Conservation (phyloP, 2,329 filamentous ascomycete species). For the Monilinia vaccinii-corymbosi region DNA sequence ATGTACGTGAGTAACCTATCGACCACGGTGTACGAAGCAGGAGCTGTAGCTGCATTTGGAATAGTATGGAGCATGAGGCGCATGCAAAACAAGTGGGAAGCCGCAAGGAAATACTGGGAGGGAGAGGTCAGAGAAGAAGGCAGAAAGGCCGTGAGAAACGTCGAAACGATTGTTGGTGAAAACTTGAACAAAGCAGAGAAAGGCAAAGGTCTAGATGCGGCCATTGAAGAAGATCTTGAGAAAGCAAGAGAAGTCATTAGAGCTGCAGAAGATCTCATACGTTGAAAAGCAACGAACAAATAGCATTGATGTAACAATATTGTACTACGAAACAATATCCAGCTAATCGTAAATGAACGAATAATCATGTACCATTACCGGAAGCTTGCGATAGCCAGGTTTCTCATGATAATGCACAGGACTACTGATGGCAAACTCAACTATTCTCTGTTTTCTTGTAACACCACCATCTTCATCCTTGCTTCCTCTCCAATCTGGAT, state of each 20-base stretch:
- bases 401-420: not conserved
- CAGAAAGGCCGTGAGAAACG: constrained; percentile 49
- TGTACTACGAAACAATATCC: constrained; percentile 7
- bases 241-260: constrained; percentile 3
- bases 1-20: constrained; percentile 48
- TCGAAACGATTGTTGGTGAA: constrained; percentile 42
- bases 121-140: constrained; percentile 59
- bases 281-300: constrained; percentile 1
- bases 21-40: constrained; percentile 49
- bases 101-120: constrained; percentile 52
- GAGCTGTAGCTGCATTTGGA: constrained; percentile 52
- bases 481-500: not conserved
- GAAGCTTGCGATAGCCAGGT: not conserved
- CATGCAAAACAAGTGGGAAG: constrained; percentile 55
- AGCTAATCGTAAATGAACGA: not conserved
- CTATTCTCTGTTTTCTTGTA: no score
- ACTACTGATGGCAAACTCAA: not conserved
- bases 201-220: not conserved
- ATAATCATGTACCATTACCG: not conserved
- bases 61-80: constrained; percentile 49
- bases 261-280: constrained; percentile 6
- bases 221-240: constrained; percentile 1
- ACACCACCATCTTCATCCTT: not conserved
- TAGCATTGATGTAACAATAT: constrained; percentile 8
- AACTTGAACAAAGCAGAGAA: constrained; percentile 7